Base-by-base conservation (phyloP, 2,329 filamentous ascomycete genomes). In the Zalaria sp. region DNA sequence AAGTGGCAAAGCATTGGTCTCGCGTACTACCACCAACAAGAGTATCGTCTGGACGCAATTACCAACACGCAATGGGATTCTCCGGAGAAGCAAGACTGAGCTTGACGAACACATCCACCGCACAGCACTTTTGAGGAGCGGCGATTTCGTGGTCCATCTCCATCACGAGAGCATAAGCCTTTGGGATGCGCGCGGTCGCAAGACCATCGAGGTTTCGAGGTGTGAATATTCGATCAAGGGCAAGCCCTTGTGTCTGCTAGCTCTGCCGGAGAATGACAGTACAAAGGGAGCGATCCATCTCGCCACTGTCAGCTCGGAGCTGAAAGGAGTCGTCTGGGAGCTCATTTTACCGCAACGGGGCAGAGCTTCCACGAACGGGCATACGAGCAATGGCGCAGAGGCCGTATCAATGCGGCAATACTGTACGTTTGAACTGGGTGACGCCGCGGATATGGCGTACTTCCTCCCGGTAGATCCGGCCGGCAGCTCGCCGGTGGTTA, bases 321-420 rank as follows among this genome's bases (percentile, higher is more conserved):
- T 85, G 64, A 73, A 76, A 42, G 86, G 87, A 0, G 68, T 91
- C 37, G 83, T 86, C 0, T 94, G 87, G 86, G 79, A 91, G 57
- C 61, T 91, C 18, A 56, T 26, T 9, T 34, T 27, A 7, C 34
- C 11, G 53, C 35, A 10, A 28, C 11, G 9, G 29, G n/a, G 29
- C n/a, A n/a, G 29, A 7, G 29, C 29, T 7, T n/a, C 29, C 29
- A 7, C 7, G n/a, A 7, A 32, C 7, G 29, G 7, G 29, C 29
- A 7, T n/a, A 7, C 7, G n/a, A 7, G n/a, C 7, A 34, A 40
- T 43, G 31, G 43, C 41, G 7, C 7, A 32, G n/a, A 7, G 7
- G 2, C 48, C 49, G 27, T 38, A 52, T 64, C 69, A 34, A 66
- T 91, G 29, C 59, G 63, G 9, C 73, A 87, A 48, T 85, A 86